A percentile compares a stretch with the other conserved stretches of the same genome.
These are phyloP conservation scores for Triticum timopheevii DNA, from an alignment of 176 grass and related monocot genomes.

Conservation along the genomic window DNA sequence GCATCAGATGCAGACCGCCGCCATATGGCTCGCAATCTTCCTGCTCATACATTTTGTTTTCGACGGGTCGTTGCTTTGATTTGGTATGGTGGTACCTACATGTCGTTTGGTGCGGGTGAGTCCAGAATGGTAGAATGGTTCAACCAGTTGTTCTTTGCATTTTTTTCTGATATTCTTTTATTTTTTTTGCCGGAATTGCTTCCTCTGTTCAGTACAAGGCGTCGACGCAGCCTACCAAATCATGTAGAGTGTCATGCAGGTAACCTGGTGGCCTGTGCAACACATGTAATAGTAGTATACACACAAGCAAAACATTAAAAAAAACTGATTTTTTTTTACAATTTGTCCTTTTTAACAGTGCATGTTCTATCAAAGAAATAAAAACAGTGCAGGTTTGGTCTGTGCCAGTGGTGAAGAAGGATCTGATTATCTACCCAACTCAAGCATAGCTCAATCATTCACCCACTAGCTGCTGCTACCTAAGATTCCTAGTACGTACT, in stretches of 20 bases:
- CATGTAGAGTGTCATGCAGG: too few relatives aligned
- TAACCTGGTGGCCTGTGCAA: too few relatives aligned
- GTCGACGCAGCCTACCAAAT: too few relatives aligned
- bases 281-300: too few relatives aligned
- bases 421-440: neutral
- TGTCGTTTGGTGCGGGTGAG: too few relatives aligned
- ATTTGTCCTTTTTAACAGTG: too few relatives aligned
- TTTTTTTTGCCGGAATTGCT: neutral
- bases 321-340: too few relatives aligned
- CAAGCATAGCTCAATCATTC: neutral
- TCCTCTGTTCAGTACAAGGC: neutral
- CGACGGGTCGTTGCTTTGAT: neutral
- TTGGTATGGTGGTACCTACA: neutral
- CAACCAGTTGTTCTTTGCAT: neutral
- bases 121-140: neutral
- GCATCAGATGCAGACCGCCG: constrained; percentile 21
- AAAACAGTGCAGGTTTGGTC: too few relatives aligned
- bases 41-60: neutral
- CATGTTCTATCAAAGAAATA: too few relatives aligned
- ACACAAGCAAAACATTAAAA: too few relatives aligned
- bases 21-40: neutral
- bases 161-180: neutral
- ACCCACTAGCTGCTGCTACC: neutral
- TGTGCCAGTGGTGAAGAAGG: neutral
- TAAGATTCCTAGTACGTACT: neutral